Percentiles rank a stretch among this genome's conserved stretches.
These are phyloP conservation scores for Monosporozyma servazzii DNA, from an alignment of 805 yeast genomes.

Conservation along the genomic window DNA sequence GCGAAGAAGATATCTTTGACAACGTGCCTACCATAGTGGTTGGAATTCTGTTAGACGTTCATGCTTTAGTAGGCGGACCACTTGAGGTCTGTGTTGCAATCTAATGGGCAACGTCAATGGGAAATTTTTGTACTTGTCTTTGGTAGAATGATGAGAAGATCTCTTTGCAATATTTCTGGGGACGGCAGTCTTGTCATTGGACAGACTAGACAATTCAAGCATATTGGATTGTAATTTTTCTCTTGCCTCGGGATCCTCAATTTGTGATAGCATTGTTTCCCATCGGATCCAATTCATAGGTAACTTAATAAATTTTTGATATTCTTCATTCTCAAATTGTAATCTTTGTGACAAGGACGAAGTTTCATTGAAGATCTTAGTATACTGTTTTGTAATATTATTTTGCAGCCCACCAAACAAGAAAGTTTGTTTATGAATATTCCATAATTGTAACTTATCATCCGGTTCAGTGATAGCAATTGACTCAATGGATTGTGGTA, in stretches of 20 bases:
- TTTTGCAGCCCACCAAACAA: conserved; percentile 20
- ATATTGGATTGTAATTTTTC: conserved; percentile 5
- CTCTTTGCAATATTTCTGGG: not conserved
- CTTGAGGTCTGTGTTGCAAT: conserved; percentile 1
- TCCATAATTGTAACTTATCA: conserved; percentile 25
- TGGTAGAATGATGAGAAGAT: not conserved
- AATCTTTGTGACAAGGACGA: conserved; percentile 7
- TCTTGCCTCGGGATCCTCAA: conserved; percentile 2
- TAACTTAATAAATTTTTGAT: conserved; percentile 15
- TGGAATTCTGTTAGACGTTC: not conserved
- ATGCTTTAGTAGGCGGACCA: not conserved
- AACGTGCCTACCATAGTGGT: not conserved
- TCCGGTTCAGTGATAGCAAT: conserved; percentile 1
- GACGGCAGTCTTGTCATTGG: not conserved
- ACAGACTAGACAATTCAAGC: conserved; percentile 8
- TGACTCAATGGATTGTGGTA: not conserved
- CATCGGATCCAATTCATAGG: conserved; percentile 26
- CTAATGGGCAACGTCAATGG: not conserved
- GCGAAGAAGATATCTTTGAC: not conserved
- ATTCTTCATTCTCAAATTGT: conserved; percentile 20
- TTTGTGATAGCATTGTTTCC: conserved; percentile 7
- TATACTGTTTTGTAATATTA: not conserved
- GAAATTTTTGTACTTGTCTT: not conserved
- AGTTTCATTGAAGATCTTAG: conserved; percentile 2
- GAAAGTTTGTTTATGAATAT: conserved; percentile 23